Conservation (phyloP, 1,284 basidiomycete species). For the Cryptococcus sp. region DNA sequence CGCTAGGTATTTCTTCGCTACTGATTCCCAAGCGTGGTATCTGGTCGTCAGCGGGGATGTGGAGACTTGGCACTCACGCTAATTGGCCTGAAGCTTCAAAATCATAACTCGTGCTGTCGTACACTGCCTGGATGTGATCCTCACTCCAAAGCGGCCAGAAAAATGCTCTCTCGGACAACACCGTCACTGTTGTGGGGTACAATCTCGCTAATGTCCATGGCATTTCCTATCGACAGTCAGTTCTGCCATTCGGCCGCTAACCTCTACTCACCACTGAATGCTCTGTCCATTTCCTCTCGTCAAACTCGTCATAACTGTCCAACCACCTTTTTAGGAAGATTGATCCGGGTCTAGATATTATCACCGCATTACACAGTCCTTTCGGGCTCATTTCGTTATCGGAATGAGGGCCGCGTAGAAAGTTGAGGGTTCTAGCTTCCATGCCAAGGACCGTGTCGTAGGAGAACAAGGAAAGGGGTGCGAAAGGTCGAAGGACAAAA, state of each 20-base stretch:
- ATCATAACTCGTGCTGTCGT: conserved; percentile 31
- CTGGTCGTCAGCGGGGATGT: conserved; percentile 4
- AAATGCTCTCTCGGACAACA: conserved; percentile 47
- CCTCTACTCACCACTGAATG: conserved; percentile 38
- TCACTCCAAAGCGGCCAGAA: conserved; percentile 49
- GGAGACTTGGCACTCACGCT: conserved; percentile 12
- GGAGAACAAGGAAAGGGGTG: conserved; percentile 18
- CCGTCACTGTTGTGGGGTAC: conserved; percentile 44
- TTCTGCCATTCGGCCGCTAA: neutral
- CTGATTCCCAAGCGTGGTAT: conserved; percentile 45
- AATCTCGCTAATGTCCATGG: conserved; percentile 40
- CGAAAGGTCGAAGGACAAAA: conserved; percentile 24
- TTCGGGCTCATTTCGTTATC: conserved; percentile 38
- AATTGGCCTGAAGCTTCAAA: conserved; percentile 36
- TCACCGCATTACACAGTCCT: conserved; percentile 50
- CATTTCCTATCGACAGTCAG: conserved; percentile 21
- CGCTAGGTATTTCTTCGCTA: conserved; percentile 24
- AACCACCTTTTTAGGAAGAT: conserved; percentile 43
- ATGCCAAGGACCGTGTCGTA: conserved; percentile 46
- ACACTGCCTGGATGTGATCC: conserved; percentile 31
- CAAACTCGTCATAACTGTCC: conserved; percentile 42
- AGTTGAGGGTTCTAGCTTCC: conserved; percentile 34
- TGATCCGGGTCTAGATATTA: conserved; percentile 39
- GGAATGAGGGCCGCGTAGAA: conserved; percentile 11
- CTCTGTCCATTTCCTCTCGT: conserved; percentile 39